Evolutionary conservation across 192 early-diverging fungal genomes (phyloP).

Genomic region (Coemansia sp.): DNA sequence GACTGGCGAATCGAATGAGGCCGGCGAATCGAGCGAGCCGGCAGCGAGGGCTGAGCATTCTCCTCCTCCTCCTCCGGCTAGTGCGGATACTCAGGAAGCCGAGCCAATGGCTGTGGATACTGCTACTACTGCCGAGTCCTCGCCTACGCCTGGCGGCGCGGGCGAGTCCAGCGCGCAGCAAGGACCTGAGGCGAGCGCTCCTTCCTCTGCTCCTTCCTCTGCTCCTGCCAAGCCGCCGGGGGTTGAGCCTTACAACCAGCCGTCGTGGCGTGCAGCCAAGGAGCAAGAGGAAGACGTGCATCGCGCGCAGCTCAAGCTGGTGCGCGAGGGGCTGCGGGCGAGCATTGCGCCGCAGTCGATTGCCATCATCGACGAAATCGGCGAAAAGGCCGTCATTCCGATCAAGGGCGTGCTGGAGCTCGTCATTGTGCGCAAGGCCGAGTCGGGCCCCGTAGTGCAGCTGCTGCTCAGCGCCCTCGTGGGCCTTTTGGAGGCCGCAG

Average conservation of each 20-base stretch:
- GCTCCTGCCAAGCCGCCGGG: not conserved
- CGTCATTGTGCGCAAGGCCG: constrained; percentile 35
- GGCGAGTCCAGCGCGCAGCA: constrained; percentile 9
- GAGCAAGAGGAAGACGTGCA: constrained; percentile 32
- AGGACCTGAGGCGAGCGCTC: constrained; percentile 55
- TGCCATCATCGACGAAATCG: constrained; percentile 39
- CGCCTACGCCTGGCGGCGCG: constrained; percentile 13
- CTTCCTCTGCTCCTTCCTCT: constrained; percentile 59
- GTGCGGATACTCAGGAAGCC: constrained; percentile 9
- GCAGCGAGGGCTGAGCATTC: too few species aligned
- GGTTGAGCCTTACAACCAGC: constrained; percentile 29
- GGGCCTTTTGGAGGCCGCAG: constrained; percentile 27
- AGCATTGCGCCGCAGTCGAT: constrained; percentile 54
- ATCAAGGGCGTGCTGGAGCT: constrained; percentile 43
- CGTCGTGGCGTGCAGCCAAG: constrained; percentile 40
- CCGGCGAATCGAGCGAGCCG: too few species aligned
- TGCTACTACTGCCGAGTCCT: constrained; percentile 7
- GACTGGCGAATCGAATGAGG: not conserved
- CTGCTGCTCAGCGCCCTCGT: constrained; percentile 44
- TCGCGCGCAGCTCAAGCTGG: constrained; percentile 25
- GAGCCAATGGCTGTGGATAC: constrained; percentile 47
- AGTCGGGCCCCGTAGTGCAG: constrained; percentile 15
- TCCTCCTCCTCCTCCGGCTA: not conserved
- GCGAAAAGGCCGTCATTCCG: constrained; percentile 38
- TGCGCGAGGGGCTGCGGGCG: constrained; percentile 59